These are phyloP conservation scores for Saccharomycopsis vini DNA, from an alignment of 805 yeast species.

Conservation along the genomic window DNA sequence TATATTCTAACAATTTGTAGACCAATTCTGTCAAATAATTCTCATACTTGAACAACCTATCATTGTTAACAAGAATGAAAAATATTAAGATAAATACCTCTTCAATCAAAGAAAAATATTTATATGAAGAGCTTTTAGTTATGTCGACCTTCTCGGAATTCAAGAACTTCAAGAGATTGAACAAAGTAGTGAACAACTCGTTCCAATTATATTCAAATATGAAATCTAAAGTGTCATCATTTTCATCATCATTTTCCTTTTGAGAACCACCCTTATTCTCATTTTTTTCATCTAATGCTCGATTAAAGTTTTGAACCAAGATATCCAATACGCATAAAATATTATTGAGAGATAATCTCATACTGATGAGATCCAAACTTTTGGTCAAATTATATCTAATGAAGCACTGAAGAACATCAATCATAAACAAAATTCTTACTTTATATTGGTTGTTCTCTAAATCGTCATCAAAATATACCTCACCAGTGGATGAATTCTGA, in stretches of 20 bases:
- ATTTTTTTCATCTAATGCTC: slow-evolving; percentile 1
- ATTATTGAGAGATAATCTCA: slow-evolving; percentile 25
- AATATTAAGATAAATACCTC: slow-evolving; percentile 24
- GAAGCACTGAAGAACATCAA: slow-evolving; percentile 27
- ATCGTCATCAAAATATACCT: slow-evolving; percentile 22
- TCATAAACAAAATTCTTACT: slow-evolving; percentile 28
- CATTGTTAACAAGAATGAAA: slow-evolving; percentile 18
- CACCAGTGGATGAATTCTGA: slow-evolving; percentile 1
- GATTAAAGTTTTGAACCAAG: slow-evolving; percentile 19
- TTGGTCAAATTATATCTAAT: slow-evolving; percentile 33
- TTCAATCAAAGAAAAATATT: slow-evolving; percentile 23
- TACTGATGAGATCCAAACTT: slow-evolving; percentile 28
- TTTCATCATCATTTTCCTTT: slow-evolving; percentile 4
- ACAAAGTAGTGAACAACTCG: slow-evolving; percentile 28
- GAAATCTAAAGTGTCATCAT: slow-evolving; percentile 2
- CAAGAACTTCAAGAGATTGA: slow-evolving; percentile 27
- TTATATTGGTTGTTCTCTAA: slow-evolving; percentile 24
- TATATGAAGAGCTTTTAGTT: slow-evolving; percentile 12
- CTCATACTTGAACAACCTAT: slow-evolving; percentile 14
- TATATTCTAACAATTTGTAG: slow-evolving; percentile 17
- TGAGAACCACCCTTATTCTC: neutral
- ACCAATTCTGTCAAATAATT: slow-evolving; percentile 16
- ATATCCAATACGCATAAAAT: slow-evolving; percentile 24
- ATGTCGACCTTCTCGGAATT: slow-evolving; percentile 19
- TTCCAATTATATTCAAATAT: slow-evolving; percentile 27